Evolutionary conservation across 1,284 basidiomycete genomes (phyloP).

Genomic region (Ceratobasidium sp.): DNA sequence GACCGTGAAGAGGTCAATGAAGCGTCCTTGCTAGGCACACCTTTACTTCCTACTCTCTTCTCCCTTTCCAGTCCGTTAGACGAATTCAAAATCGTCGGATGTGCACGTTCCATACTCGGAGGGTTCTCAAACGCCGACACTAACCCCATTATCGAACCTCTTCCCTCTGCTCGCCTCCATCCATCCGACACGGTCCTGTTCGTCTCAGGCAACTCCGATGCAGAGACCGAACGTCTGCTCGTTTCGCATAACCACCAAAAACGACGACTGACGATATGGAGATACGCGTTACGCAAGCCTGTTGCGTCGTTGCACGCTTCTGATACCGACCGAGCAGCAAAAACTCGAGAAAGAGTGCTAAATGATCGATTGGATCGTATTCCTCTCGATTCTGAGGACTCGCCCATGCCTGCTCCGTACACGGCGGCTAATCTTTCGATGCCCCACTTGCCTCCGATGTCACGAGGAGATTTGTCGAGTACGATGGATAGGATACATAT

Average conservation of each 20-base stretch:
- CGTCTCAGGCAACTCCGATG: slow-evolving; percentile 9
- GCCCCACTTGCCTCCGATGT: slow-evolving; percentile 27
- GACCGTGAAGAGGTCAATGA: slow-evolving; percentile 73
- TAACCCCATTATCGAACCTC: slow-evolving; percentile 29
- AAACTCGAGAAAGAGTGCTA: slow-evolving; percentile 38
- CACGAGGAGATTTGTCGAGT: slow-evolving; percentile 67
- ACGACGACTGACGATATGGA: slow-evolving; percentile 69
- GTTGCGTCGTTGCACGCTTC: slow-evolving; percentile 60
- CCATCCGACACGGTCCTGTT: slow-evolving; percentile 32
- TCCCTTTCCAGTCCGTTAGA: slow-evolving; percentile 78
- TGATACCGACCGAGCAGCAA: slow-evolving; percentile 45
- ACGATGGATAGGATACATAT: slow-evolving; percentile 73
- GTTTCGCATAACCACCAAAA: slow-evolving; percentile 40
- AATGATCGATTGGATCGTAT: slow-evolving; percentile 30
- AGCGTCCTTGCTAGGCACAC: slow-evolving; percentile 60
- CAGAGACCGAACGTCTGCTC: slow-evolving; percentile 29
- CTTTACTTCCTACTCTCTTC: slow-evolving; percentile 78
- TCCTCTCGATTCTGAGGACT: slow-evolving; percentile 42
- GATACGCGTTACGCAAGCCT: slow-evolving; percentile 71
- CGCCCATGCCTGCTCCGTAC: slow-evolving; percentile 43
- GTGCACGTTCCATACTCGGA: slow-evolving; percentile 45
- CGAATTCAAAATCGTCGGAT: slow-evolving; percentile 71
- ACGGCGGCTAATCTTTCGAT: slow-evolving; percentile 28
- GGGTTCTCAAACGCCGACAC: slow-evolving; percentile 41
- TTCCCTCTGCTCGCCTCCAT: slow-evolving; percentile 40